Conservation (phyloP, 768 basidiomycete genomes). For the Agaricus blazei region DNA sequence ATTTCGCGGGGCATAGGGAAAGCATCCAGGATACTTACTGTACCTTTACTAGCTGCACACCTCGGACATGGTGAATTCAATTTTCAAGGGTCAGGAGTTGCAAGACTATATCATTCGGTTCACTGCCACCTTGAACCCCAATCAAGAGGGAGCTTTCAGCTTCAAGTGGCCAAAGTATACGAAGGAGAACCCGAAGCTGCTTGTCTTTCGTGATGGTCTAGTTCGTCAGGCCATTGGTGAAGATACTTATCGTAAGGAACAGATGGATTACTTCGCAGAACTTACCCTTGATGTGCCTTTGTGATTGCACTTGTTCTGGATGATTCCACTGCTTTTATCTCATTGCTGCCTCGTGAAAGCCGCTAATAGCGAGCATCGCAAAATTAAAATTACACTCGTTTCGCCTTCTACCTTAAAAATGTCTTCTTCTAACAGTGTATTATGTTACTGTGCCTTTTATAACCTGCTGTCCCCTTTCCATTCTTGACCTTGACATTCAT, state of each 20-base stretch:
- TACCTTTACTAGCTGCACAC: constrained; percentile 28
- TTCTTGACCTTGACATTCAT: no score
- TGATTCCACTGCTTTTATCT: no score
- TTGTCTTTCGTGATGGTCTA: constrained; percentile 34
- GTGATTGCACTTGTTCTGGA: constrained; percentile 7
- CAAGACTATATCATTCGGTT: constrained; percentile 41
- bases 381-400: no score
- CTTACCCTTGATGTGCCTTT: constrained; percentile 25
- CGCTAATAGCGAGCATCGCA: no score
- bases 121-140: constrained; percentile 23
- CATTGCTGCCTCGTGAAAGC: no score
- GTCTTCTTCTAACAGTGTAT: no score
- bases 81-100: constrained; percentile 33
- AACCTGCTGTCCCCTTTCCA: no score
- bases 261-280: constrained; percentile 29
- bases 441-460: no score
- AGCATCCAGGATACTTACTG: background rate
- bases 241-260: constrained; percentile 35
- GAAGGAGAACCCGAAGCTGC: constrained; percentile 21
- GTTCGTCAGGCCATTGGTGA: constrained; percentile 26
- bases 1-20: background rate
- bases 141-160: constrained; percentile 1
- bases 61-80: constrained; percentile 29
- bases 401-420: no score
- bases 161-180: constrained; percentile 25